Evolutionary conservation across 768 basidiomycete species (phyloP).

Genomic region (Rhodotorula babjevae): DNA sequence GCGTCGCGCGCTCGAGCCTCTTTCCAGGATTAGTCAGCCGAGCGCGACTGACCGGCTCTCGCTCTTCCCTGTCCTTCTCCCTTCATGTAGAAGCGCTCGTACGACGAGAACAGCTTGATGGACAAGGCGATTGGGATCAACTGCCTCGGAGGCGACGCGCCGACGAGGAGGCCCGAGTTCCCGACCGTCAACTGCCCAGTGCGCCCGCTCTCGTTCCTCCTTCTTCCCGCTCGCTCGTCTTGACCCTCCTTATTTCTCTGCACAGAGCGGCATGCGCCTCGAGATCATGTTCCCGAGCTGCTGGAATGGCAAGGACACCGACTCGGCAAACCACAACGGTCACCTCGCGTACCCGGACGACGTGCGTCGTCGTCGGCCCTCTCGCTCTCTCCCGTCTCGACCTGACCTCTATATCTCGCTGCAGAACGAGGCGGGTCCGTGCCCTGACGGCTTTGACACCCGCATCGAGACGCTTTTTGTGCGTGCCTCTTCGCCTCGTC

Average conservation of each 20-base stretch:
- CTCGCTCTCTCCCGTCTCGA: rapidly evolving
- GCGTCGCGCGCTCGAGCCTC: not conserved
- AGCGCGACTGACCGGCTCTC: not conserved
- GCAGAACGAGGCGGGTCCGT: constrained; percentile 6
- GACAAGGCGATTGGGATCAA: constrained; percentile 14
- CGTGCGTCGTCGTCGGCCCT: not conserved
- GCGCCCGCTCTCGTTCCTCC: not conserved
- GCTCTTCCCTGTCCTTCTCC: not conserved
- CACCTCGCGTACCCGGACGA: constrained; percentile 22
- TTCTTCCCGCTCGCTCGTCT: no score
- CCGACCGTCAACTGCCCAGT: constrained; percentile 18
- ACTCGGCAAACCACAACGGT: constrained; percentile 9
- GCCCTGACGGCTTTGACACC: constrained; percentile 19
- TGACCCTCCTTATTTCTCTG: not conserved
- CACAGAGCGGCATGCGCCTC: constrained; percentile 25
- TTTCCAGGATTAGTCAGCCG: no score
- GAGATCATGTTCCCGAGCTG: constrained; percentile 37
- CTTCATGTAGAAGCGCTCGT: not conserved
- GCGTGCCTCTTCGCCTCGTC: no score
- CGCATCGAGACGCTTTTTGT: constrained; percentile 21
- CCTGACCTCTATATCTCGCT: not conserved
- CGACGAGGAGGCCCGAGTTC: not conserved
- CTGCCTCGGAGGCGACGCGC: constrained; percentile 5
- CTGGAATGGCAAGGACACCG: constrained; percentile 19
- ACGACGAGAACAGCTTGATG: not conserved